A percentile compares a stretch with the other conserved stretches of the same genome.
phyloP scores from a whole-genome alignment of 1,139 yeast species.

The Blastobotrys ciferrii region DNA sequence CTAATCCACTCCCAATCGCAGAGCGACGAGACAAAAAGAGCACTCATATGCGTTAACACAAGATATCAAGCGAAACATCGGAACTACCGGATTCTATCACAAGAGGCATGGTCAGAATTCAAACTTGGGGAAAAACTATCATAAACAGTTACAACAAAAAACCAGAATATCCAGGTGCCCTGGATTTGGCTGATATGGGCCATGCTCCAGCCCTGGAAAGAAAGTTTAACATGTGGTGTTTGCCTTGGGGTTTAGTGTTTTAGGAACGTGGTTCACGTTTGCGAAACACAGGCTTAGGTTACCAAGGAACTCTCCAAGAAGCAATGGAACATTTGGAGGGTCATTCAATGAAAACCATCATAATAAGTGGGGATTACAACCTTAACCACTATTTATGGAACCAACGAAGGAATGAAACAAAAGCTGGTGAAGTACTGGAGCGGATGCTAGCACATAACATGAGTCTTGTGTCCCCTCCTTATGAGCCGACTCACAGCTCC shows the following conservation, averaged over 20 bases:
- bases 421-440: background rate
- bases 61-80: no score
- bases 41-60: no score
- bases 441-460: background rate
- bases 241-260: constrained; percentile 22
- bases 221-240: constrained; percentile 21
- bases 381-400: background rate
- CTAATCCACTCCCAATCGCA: no score
- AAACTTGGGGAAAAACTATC: no score
- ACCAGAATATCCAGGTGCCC: constrained; percentile 1
- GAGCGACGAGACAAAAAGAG: no score
- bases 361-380: background rate
- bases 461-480: background rate
- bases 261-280: constrained; percentile 20
- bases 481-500: background rate
- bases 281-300: no score
- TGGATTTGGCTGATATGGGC: constrained; percentile 23
- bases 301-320: background rate
- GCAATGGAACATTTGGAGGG: background rate
- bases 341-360: background rate
- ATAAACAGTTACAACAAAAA: no score
- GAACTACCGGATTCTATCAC: no score
- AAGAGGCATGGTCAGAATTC: no score
- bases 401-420: background rate
- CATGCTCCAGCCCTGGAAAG: constrained; percentile 20